These are phyloP conservation scores for Mycena pura DNA, from an alignment of 768 basidiomycete species.

Conservation along the genomic window DNA sequence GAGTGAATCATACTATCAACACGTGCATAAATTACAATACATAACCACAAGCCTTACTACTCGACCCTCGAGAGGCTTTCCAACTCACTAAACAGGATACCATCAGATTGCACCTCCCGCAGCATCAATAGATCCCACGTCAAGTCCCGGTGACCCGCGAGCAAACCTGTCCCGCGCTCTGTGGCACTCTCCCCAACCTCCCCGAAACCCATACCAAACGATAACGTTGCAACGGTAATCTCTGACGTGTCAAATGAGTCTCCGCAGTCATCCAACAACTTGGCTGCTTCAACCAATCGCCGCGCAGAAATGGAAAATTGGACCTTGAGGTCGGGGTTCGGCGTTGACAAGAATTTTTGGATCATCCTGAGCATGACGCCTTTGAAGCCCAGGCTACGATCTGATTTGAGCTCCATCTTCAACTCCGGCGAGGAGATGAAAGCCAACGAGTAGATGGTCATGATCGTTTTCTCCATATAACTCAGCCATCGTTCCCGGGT, in stretches of 20 bases:
- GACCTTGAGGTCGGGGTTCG: constrained; percentile 56
- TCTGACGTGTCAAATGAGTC: constrained; percentile 78
- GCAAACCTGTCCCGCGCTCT: constrained; percentile 77
- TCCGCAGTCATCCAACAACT: constrained; percentile 76
- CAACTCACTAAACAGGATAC: constrained; percentile 76
- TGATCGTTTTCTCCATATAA: constrained; percentile 78
- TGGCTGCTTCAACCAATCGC: constrained; percentile 78
- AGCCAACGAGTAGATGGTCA: constrained; percentile 86
- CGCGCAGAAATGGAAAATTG: constrained; percentile 63
- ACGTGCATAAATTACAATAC: too few relatives aligned
- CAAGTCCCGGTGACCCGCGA: constrained; percentile 75
- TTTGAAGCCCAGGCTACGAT: constrained; percentile 71
- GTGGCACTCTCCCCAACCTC: constrained; percentile 69
- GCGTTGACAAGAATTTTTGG: constrained; percentile 63
- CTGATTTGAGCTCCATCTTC: constrained; percentile 72
- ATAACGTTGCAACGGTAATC: constrained; percentile 62
- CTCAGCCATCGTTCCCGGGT: constrained; percentile 73
- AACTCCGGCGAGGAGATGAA: constrained; percentile 82
- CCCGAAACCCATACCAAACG: constrained; percentile 88
- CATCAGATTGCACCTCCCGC: constrained; percentile 67
- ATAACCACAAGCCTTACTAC: constrained; percentile 28
- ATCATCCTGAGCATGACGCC: constrained; percentile 75
- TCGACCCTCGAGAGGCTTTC: constrained; percentile 80
- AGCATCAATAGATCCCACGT: constrained; percentile 76
- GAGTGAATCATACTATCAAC: too few relatives aligned